Evolutionary conservation across 441 rosid genomes (phyloP).

Genomic region (Metrosideros polymorpha): DNA sequence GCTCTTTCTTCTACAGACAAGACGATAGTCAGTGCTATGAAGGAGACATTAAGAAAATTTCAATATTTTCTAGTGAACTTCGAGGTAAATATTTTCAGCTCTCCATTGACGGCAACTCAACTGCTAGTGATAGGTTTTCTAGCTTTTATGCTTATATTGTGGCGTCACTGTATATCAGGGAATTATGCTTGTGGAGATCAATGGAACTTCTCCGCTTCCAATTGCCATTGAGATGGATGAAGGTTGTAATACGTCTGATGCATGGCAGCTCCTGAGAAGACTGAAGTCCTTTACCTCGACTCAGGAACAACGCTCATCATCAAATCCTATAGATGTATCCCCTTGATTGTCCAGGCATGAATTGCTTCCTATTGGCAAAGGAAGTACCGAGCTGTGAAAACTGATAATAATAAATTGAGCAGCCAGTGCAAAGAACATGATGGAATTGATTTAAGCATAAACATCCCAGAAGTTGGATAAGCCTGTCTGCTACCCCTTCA

Average conservation of each 20-base stretch:
- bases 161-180: conserved; percentile 44
- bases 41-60: conserved; percentile 56
- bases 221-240: conserved; percentile 61
- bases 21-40: conserved; percentile 33
- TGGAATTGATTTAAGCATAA: not conserved
- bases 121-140: not conserved
- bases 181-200: conserved; percentile 59
- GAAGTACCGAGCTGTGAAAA: not conserved
- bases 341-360: conserved; percentile 22
- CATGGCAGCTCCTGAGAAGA: conserved; percentile 69
- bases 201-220: conserved; percentile 47
- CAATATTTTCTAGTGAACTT: conserved; percentile 63
- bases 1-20: conserved; percentile 67
- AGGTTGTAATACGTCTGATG: conserved; percentile 65
- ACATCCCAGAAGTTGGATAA: not conserved
- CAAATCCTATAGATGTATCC: conserved; percentile 30
- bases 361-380: not conserved
- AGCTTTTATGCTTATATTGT: not conserved
- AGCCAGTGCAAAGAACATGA: not conserved
- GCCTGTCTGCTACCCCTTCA: not conserved
- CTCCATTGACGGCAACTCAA: not conserved
- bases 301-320: not conserved
- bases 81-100: conserved; percentile 38
- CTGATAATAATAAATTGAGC: not conserved
- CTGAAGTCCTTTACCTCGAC: conserved; percentile 21